phyloP scores from a whole-genome alignment of 1,139 yeast species.

The Pichia sp. region DNA sequence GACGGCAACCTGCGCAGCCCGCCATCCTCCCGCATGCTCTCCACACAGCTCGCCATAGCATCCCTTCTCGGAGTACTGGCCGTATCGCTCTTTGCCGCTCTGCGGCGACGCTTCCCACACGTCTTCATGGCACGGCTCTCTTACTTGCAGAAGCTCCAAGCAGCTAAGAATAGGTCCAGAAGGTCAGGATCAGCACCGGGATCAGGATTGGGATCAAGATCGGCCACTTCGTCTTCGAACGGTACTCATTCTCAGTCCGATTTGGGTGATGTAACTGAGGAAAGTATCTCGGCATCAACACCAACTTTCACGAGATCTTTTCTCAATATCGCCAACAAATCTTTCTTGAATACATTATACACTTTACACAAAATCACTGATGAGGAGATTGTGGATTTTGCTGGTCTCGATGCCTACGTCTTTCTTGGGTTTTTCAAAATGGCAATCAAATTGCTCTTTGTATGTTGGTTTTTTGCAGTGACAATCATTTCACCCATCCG shows the following conservation, averaged over 20 bases:
- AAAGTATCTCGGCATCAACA: slow-evolving; percentile 20
- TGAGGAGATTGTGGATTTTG: slow-evolving; percentile 72
- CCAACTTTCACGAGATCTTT: slow-evolving; percentile 8
- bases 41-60: slow-evolving; percentile 40
- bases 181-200: no score
- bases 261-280: slow-evolving; percentile 19
- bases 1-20: slow-evolving; percentile 18
- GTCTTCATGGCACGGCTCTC: slow-evolving; percentile 39
- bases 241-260: background rate
- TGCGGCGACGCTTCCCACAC: slow-evolving; percentile 42
- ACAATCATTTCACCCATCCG: slow-evolving; percentile 61
- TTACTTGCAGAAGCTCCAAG: slow-evolving; percentile 15
- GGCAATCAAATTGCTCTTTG: slow-evolving; percentile 51
- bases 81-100: slow-evolving; percentile 35
- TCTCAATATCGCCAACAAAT: slow-evolving; percentile 30
- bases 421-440: slow-evolving; percentile 68
- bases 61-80: slow-evolving; percentile 37
- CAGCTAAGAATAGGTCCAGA: background rate
- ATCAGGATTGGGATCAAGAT: no score
- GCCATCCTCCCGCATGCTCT: slow-evolving; percentile 24
- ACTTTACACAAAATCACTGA: slow-evolving; percentile 60
- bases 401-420: slow-evolving; percentile 92
- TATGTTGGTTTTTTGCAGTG: slow-evolving; percentile 51
- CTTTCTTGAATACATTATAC: slow-evolving; percentile 76
- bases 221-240: background rate